phyloP scores from a whole-genome alignment of 2,329 filamentous ascomycete species.

The Bipolaris zeicola region DNA sequence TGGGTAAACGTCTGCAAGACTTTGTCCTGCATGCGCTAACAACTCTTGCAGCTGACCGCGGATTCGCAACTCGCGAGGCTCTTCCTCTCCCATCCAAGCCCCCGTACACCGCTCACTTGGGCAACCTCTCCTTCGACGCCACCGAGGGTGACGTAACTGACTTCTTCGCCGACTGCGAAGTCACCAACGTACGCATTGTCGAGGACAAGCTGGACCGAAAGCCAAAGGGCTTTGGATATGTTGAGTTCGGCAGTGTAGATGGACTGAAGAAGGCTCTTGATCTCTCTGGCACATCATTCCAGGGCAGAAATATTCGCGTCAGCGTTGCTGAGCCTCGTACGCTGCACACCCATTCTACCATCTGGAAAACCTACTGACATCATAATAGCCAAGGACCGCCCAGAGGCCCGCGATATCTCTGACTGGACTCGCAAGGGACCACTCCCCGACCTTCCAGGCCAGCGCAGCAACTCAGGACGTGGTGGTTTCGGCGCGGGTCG shows the following conservation, averaged over 20 bases:
- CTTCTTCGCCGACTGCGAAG: constrained; percentile 83
- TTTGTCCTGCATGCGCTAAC: constrained; percentile 18
- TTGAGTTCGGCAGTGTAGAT: constrained; percentile 86
- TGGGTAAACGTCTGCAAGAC: constrained; percentile 27
- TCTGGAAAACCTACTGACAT: constrained; percentile 21
- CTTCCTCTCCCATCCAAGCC: constrained; percentile 89
- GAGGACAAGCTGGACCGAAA: constrained; percentile 93
- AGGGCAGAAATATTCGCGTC: constrained; percentile 87
- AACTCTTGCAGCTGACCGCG: constrained; percentile 34
- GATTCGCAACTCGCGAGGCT: constrained; percentile 65
- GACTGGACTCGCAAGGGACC: constrained; percentile 96
- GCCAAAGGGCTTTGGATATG: constrained; percentile 97
- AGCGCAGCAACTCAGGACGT: constrained; percentile 60
- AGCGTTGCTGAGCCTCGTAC: constrained; percentile 97
- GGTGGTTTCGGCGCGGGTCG: constrained; percentile 49
- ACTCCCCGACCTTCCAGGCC: constrained; percentile 71
- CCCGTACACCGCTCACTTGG: constrained; percentile 93
- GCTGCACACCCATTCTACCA: constrained; percentile 46
- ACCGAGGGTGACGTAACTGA: constrained; percentile 81
- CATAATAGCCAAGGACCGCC: constrained; percentile 78
- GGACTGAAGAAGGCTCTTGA: constrained; percentile 89
- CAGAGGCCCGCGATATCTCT: constrained; percentile 78
- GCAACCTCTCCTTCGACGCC: constrained; percentile 95
- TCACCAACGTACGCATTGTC: constrained; percentile 92
- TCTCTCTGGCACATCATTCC: constrained; percentile 80